Base-by-base conservation (phyloP, 1,139 yeast species). In the Yamadazyma membranifaciens region DNA sequence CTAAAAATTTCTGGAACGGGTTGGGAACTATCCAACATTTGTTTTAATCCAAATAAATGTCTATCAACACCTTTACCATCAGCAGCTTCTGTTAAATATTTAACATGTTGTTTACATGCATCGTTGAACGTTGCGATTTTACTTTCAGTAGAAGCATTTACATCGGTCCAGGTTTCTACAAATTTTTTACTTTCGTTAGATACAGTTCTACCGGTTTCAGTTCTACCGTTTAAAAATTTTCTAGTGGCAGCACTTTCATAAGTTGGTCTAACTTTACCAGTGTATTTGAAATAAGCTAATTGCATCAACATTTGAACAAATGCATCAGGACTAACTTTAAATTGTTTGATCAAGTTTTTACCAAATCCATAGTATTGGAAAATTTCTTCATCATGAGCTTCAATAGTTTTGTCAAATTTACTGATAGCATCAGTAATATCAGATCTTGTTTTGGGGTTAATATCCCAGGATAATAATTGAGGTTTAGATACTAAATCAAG, bases 191-290 rank as follows among this genome's bases (percentile, higher is more conserved):
- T 78, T 59, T 86, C 95, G 42, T 64, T 66, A n/a, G 95, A 82
- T 17, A 88, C 96, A 7, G 89, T 68, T 59, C 98, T 80, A 48
- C 95, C 91, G 31, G 97, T 86, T 65, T 92, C 98, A n/a, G 98
- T 92, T 64, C 98, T 81, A 43, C 98, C 98, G 55, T 80, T 82
- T 59, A 82, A 85, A 67, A 76, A 91, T 59, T 81, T 83, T 64
- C 98, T 80, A 4, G 98, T 91, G 22, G 98, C 89, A 6, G 97
- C 97, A 37, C 96, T 85, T 65, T 92, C 98, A 63, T 92, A 92
- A 20, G 98, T 92, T 48, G 97, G 97, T 60, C 94, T 78, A 46
- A 81, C 73, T 43, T 78, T 80, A 25, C 96, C 96, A 38, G 88
- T 78, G 66, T 82, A 73, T 66, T 89, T 89, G 73, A 73, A 91